A percentile compares a stretch with the other conserved stretches of the same genome.
These are phyloP conservation scores for Pseudognaphalium luteoalbum DNA, from an alignment of 129 eudicot genomes.

Conservation along the genomic window DNA sequence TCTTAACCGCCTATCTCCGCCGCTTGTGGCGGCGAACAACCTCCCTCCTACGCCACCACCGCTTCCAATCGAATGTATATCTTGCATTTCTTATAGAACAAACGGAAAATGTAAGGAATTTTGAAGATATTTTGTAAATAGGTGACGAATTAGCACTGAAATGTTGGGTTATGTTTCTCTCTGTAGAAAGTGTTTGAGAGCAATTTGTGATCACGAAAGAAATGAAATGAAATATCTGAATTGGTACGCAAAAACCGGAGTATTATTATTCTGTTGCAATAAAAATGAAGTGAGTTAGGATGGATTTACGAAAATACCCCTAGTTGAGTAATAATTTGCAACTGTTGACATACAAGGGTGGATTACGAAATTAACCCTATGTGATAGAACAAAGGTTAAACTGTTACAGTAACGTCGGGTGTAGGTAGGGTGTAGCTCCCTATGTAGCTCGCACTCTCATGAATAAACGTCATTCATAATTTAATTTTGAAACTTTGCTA, in stretches of 20 bases:
- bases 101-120: neutral
- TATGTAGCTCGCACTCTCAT: conserved; percentile 22
- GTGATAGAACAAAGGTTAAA: neutral
- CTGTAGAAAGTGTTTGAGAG: neutral
- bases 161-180: neutral
- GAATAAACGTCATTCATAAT: conserved; percentile 14
- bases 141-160: neutral
- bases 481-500: neutral
- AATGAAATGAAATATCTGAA: neutral
- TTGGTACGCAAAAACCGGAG: neutral
- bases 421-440: conserved; percentile 24
- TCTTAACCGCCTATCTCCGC: conserved; percentile 54
- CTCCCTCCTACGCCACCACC: conserved; percentile 44
- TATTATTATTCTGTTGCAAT: conserved; percentile 25
- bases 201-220: neutral
- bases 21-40: conserved; percentile 40
- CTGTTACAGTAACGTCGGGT: conserved; percentile 13
- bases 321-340: neutral
- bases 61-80: conserved; percentile 52
- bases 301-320: conserved; percentile 18
- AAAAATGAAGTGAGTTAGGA: neutral
- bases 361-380: conserved; percentile 29
- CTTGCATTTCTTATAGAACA: conserved; percentile 48
- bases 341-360: neutral
- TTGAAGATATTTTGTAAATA: too few relatives aligned